Base-by-base conservation (phyloP, 257 asterid species). In the Capsicum baccatum region DNA sequence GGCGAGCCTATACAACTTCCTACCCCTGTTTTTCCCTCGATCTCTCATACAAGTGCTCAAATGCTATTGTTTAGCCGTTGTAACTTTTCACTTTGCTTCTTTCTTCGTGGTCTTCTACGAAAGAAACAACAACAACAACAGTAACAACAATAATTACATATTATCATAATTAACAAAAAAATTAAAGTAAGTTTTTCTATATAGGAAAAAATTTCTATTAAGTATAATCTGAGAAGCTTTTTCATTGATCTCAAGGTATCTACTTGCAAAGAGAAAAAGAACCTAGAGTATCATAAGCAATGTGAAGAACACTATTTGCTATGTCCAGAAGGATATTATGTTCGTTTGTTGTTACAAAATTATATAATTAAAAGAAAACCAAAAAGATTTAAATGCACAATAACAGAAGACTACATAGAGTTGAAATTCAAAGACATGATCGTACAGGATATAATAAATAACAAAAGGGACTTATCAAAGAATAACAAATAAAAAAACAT, bases 231-330 rank as follows among this genome's bases (percentile, higher is more conserved):
- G 14, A 33, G 64, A 78, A 76, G 47, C 13, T 52, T 8, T 74
- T 21, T 52, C 63, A 42, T 73, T 73, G 44, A 74, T 78, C 33
- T 54, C 64, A 78, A 52, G 64, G 33, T 50, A 54, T 54, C 64
- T 54, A 54, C 33, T 54, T 78, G 64, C 64, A 78, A 78, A 14
- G 62, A 78, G 64, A 78, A 54, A 78, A 9, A 48, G 48, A 54
- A 78, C 64, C 50, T 78, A 78, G 33, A 78, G 11, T 54, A 78
- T 78, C 82, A 54, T 15, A 50, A 54, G 70, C 8, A 2, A 33
- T 78, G 64, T 78, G 82, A 76, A 21, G 81, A 78, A 78, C 64
- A 21, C 47, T 74, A 11, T 19, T 15, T 48, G 80, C 58, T 19
- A 62, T 52, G 63, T 26, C 9, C 81, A 52, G 6, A 76, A 52